Base-by-base conservation (phyloP, 1,284 basidiomycete species). In the Schizophyllum commune region DNA sequence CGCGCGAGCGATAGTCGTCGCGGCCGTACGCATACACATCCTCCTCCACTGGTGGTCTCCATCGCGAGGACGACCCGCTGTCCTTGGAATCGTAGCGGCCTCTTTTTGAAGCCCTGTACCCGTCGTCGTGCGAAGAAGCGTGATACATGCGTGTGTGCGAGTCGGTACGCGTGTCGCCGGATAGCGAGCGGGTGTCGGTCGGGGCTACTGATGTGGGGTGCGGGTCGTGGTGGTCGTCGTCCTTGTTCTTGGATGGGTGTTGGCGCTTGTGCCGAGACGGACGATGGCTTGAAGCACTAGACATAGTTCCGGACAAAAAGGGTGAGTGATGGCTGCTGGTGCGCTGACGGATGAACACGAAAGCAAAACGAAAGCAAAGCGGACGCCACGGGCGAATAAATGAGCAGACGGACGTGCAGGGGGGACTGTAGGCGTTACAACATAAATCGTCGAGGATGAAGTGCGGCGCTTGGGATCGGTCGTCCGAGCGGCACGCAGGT, bases 191-290 rank as follows among this genome's bases (percentile, higher is more conserved):
- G 17, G 39, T 17, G 39, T 47, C 39, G 9, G 39, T 17, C 13
- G 39, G 39, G 13, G 2, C 4, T 47, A 17, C 39, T 13, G 39
- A 2, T 47, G 39, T 47, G 39, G 39, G 9, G 8, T 47, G 17
- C 13, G 39, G 39, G 13, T 47, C 39, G 55, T 66, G 68, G 56
- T 65, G 64, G 21, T 68, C 70, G 33, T 67, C 66, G 33, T 56
- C 33, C 21, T 56, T 19, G 32, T 51, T 32, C 58, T 59, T 21
- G 58, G 51, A 47, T 39, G 22, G 20, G n/a, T 20, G 13, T 54
- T 54, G 33, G 21, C 32, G 47, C 56, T 56, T n/a, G 59, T 22
- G 34, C 8, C 55, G 55, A 17, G 39, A 47, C 9, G 39, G 17
- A 11, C 39, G 39, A 17, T 47, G 9, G 39, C 17, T 47, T 11